These are phyloP conservation scores for Chrysoporthe cubensis DNA, from an alignment of 2,329 filamentous ascomycete genomes.

Conservation along the genomic window DNA sequence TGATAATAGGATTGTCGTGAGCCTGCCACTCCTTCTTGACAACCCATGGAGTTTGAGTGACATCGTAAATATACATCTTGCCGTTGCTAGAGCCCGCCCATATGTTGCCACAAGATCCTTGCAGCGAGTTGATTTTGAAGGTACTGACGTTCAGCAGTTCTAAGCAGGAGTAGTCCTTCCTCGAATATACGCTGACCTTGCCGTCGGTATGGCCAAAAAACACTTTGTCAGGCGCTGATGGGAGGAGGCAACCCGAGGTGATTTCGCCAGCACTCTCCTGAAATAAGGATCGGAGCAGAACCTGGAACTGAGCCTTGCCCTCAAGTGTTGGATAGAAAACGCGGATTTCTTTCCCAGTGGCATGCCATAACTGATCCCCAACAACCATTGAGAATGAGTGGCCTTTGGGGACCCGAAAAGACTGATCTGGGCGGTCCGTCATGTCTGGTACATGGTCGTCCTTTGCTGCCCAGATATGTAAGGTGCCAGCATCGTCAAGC, in stretches of 20 bases:
- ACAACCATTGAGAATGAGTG: conserved; percentile 89
- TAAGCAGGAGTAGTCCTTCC: conserved; percentile 75
- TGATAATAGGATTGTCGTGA: conserved; percentile 80
- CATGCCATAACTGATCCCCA: conserved; percentile 86
- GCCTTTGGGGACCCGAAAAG: conserved; percentile 76
- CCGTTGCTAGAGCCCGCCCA: conserved; percentile 97
- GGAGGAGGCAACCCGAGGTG: conserved; percentile 78
- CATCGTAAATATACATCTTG: conserved; percentile 92
- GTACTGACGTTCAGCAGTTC: conserved; percentile 83
- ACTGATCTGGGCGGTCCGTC: conserved; percentile 69
- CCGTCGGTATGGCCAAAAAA: conserved; percentile 94
- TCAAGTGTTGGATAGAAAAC: conserved; percentile 77
- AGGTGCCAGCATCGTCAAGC: conserved; percentile 82
- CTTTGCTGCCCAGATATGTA: conserved; percentile 87
- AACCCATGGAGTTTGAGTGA: conserved; percentile 78
- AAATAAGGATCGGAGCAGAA: conserved; percentile 71
- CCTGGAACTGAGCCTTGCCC: conserved; percentile 72
- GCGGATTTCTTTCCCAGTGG: conserved; percentile 82
- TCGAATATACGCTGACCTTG: conserved; percentile 92
- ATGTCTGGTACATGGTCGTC: conserved; percentile 73
- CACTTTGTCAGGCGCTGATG: conserved; percentile 74
- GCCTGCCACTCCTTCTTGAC: conserved; percentile 95
- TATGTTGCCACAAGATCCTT: conserved; percentile 77
- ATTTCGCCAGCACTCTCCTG: conserved; percentile 82
- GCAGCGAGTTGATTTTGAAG: conserved; percentile 91